Base-by-base conservation (phyloP, 345 rosid species). In the Eucalyptus tenuipes region DNA sequence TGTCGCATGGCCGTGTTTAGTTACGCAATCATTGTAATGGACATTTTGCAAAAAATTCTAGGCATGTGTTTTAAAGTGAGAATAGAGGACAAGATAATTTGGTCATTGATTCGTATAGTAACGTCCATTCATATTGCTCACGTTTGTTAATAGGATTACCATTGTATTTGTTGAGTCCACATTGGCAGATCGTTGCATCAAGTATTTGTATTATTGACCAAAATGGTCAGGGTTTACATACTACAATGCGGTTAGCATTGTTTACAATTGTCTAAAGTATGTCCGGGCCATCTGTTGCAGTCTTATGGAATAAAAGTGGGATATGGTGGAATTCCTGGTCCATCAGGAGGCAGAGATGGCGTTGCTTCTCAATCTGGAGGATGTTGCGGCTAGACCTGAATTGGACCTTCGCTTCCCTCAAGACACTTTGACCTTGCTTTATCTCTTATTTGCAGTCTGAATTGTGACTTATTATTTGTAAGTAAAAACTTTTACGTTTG, bases 241-340 rank as follows among this genome's bases (percentile, higher is more conserved):
- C 40, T 42, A 7, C 80, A 55, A 82, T 82, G 71, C 33, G 80
- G 64, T 86, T 86, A 68, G 87, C 93, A 88, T 90, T 88, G 55
- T 61, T 44, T 88, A 50, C 29, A 48, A 11, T 86, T n/a, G 48
- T 13, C 44, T 75, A 11, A 75, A 75, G 84, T 40, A 40, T 40
- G 47, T 20, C 7, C 1, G 84, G 88, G 66, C 79, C 29, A 50
- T 57, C 52, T 10, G 31, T 25, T 88, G 91, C 95, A 96, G 98
- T 97, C 99, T 18, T 97, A 95, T 86, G 99, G 99, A 91, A 98
- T 97, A 86, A 98, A 98, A 91, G 98, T 98, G 48, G 99, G 99
- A 87, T 97, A 96, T 42, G 99, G 99, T 87, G 99, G 98, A 90
- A 95, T 98, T 88, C 97, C 99, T 0, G 99, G 99, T 89, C 97